Base-by-base conservation (phyloP, 106 monocot species). In the Apostasia shenzhenica region DNA sequence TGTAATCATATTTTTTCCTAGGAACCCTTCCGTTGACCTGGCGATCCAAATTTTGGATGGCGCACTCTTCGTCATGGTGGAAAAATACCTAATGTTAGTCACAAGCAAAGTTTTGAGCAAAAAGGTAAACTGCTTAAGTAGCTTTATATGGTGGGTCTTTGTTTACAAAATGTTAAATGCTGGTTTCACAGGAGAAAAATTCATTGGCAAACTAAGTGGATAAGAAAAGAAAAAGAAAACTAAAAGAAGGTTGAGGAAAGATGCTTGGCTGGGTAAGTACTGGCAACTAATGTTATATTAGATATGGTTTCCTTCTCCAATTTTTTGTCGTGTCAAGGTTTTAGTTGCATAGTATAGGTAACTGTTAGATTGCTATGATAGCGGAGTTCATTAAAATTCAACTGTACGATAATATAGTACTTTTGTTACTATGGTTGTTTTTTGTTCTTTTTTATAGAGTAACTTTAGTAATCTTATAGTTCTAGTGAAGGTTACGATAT, bases 11-110 rank as follows among this genome's bases (percentile, higher is more conserved):
- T 73, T 14, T 70, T 3, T 63, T 61, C n/a, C 63, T 47, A 97
- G 99, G 99, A 99, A 66, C 99, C n/a, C 99, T 50, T 93, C 99
- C 74, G 99, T 99, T 78, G 90, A 75, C 67, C 76, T 93, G 61
- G 99, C 99, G 60, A 61, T 79, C 49, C 84, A 93, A 93, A 66
- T 99, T 72, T 90, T 99, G 80, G 99, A 99, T 78, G 93, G 90
- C 3, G 73, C 77, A 44, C 99, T 80, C 55, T 99, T 55, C 86
- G 85, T 40, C 81, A 81, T 69, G 87, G 82, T 78, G 92, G 76
- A 43, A 90, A 84, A 73, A 80, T 66, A 8, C 54, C 60, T 10
- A n/a, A 90, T 99, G 90, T 85, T 85, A 68, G 99, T 99, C 42
- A 87, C 64, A 51, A 69, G 99, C 99, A 52, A 87, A 88, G 67